phyloP scores from a whole-genome alignment of 164 flowering plant genomes.

The Brasenia schreberi region DNA sequence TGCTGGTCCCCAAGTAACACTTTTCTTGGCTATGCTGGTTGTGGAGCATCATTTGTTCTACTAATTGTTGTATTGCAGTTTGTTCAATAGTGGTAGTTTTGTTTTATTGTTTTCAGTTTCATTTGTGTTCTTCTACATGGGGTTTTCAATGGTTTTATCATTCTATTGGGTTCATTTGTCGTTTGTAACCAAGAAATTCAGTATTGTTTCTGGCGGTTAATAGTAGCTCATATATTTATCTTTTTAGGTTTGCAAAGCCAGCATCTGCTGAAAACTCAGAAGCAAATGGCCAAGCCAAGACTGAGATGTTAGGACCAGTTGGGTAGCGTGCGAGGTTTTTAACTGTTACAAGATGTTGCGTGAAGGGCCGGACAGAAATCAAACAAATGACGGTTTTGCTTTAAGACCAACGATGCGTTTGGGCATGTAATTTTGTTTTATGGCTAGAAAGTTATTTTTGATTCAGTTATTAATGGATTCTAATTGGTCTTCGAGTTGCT shows the following conservation, averaged over 20 bases:
- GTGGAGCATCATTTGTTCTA: not conserved
- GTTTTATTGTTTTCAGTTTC: not conserved
- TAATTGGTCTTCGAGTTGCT: not conserved
- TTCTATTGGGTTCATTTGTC: not conserved
- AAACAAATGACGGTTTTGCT: not conserved
- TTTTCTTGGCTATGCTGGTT: not conserved
- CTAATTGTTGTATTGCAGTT: not conserved
- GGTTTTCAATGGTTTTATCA: too few species aligned
- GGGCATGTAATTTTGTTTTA: not conserved
- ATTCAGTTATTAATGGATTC: too few species aligned
- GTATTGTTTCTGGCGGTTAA: not conserved
- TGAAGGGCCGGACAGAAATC: not conserved
- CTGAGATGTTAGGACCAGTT: constrained; percentile 19
- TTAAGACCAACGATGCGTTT: not conserved
- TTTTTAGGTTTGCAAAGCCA: constrained; percentile 34
- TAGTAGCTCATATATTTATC: not conserved
- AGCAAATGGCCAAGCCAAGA: constrained; percentile 27
- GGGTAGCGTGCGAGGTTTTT: not conserved
- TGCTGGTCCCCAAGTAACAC: not conserved
- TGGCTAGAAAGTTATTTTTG: not conserved
- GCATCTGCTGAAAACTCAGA: constrained; percentile 21
- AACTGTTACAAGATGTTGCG: not conserved
- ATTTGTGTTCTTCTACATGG: not conserved
- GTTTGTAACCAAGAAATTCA: not conserved
- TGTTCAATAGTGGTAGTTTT: too few species aligned